A percentile compares a stretch with the other conserved stretches of the same genome.
Conservation (phyloP, 2,329 filamentous ascomycete genomes). For the Trichophyton equinum region DNA sequence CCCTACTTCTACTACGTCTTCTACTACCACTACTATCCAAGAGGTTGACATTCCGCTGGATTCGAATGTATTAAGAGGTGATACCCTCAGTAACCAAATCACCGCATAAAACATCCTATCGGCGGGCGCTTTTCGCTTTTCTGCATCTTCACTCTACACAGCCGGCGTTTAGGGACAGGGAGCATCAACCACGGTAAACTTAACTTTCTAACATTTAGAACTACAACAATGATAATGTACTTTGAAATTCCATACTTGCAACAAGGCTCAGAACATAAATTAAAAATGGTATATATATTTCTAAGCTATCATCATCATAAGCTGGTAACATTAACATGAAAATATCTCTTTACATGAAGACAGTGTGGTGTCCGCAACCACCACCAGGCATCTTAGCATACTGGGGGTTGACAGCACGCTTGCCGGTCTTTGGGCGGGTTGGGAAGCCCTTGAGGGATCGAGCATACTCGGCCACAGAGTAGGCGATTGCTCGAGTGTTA, state of each 20-base stretch:
- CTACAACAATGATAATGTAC: too few relatives aligned
- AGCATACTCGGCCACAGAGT: conserved; percentile 52
- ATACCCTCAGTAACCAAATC: background rate
- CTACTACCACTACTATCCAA: background rate
- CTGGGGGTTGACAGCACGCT: conserved; percentile 1
- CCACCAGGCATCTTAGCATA: background rate
- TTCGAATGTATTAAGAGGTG: background rate
- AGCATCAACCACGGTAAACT: background rate
- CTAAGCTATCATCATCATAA: background rate
- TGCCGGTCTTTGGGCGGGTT: conserved; percentile 5
- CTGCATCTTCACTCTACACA: background rate
- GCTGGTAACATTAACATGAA: background rate
- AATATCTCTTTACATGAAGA: background rate
- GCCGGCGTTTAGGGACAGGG: background rate
- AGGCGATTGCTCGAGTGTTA: conserved; percentile 36
- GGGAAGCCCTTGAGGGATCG: conserved; percentile 28
- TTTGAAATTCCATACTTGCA: too few relatives aligned
- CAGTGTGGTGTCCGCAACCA: background rate
- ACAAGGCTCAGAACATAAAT: too few relatives aligned
- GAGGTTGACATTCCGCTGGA: background rate
- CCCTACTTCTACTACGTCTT: background rate
- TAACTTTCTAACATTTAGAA: background rate
- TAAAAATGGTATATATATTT: background rate
- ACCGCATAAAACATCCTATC: background rate
- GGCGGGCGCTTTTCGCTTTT: background rate